Evolutionary conservation across 2,329 filamentous ascomycete genomes (phyloP).

Genomic region (Alternaria tenuissima): DNA sequence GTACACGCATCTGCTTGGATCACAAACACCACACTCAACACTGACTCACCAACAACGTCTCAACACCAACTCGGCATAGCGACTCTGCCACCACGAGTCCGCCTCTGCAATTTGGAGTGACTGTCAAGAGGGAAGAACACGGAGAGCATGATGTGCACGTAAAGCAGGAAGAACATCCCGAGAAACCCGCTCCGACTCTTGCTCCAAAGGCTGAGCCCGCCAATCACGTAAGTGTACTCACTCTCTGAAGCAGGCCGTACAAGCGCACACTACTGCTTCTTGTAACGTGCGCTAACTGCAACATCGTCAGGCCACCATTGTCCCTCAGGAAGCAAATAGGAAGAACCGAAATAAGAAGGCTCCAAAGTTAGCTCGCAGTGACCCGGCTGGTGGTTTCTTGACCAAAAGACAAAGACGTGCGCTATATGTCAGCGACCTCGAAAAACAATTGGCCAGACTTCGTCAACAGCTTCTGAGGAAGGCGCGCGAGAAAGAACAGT

Average conservation of each 20-base stretch:
- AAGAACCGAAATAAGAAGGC: no score
- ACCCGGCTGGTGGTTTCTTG: no score
- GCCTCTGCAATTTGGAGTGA: fast-evolving
- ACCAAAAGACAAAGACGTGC: no score
- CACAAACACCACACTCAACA: neutral
- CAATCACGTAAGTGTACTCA: neutral
- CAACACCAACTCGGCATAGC: neutral
- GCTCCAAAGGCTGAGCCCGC: neutral
- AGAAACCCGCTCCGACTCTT: neutral
- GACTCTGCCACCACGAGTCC: neutral
- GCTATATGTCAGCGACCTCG: fast-evolving
- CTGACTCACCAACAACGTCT: neutral
- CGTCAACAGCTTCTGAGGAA: no score
- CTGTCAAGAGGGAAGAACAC: neutral
- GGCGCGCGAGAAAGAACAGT: no score
- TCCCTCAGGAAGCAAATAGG: neutral
- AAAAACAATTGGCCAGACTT: no score
- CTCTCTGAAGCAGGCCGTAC: neutral
- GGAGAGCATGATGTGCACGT: neutral
- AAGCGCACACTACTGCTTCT: neutral
- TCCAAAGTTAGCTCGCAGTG: no score
- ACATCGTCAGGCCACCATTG: neutral
- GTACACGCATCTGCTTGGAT: neutral
- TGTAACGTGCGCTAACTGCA: neutral
- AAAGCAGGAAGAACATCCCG: neutral